Base-by-base conservation (phyloP, 2,329 filamentous ascomycete genomes). In the Fusarium sp. region DNA sequence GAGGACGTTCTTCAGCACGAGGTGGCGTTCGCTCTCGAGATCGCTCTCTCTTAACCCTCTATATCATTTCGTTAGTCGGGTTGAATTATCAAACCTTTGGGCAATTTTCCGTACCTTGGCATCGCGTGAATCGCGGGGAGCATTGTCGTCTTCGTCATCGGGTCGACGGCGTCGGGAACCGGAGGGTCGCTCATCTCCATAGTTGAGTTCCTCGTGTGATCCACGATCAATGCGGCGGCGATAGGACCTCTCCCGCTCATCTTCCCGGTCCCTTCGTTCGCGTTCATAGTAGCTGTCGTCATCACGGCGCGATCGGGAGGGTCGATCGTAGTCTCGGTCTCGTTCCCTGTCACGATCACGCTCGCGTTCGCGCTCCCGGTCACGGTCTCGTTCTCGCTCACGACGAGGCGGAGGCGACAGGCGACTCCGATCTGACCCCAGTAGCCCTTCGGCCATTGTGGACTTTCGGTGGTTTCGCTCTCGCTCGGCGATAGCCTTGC, bases 381-480 rank as follows among this genome's bases (percentile, higher is more conserved):
- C 65, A 11, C 68, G 61, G 22, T 71, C 69, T 25, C 69, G 68
- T 38, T 69, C 65, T 38, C 65, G 67, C 49, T 53, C 49, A 45
- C 65, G 67, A 25, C 64, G 68, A 38, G 74, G 68, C 24, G 74
- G 80, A 73, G 82, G 75, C 71, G 84, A 79, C 58, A 82, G 60
- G 67, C 84, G 79, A 70, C 82, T 83, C 67, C 85, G 85, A 67
- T 88, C 87, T 45, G 75, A 78, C 55, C 86, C 85, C 57, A 90
- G 78, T 22, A 89, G 80, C 71, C 84, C 88, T 74, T 90, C 88
- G 70, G 91, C 92, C 82, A 89, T 89, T 78, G 87, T 90, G 46
- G 89, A 85, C 82, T 96, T 97, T 79, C 93, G 91, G 82, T 97
- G 97, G 75, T 97, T 94, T 71, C 94, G 92, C 82, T 98, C 97